phyloP scores from a whole-genome alignment of 1,284 basidiomycete species.

The Trametes polyzona region DNA sequence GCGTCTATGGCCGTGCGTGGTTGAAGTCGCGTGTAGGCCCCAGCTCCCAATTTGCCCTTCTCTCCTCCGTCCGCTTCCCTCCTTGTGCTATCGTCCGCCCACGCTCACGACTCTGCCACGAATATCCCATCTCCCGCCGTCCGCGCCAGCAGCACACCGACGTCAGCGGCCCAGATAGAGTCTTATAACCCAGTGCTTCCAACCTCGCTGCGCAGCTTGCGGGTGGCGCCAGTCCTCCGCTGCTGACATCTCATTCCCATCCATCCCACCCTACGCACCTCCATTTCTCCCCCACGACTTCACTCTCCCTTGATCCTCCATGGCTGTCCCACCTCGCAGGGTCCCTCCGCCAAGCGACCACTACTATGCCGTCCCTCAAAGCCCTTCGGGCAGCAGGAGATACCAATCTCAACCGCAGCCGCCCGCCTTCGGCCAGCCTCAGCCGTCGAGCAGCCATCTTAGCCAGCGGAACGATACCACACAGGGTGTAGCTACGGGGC shows the following conservation, averaged over 20 bases:
- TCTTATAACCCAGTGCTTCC: constrained; percentile 2
- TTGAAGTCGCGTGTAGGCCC: constrained; percentile 15
- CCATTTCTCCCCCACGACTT: not conserved
- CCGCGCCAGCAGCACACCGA: constrained; percentile 3
- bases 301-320: constrained; percentile 24
- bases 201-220: constrained; percentile 8
- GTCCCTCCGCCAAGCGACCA: constrained; percentile 43
- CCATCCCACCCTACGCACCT: not conserved
- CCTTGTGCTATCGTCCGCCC: not conserved
- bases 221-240: constrained; percentile 19
- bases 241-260: constrained; percentile 15
- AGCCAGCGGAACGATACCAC: constrained; percentile 57
- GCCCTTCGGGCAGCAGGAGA: constrained; percentile 33
- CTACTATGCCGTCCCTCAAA: constrained; percentile 55
- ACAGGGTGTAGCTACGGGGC: constrained; percentile 72
- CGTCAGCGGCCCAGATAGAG: constrained; percentile 6
- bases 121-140: constrained; percentile 8
- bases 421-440: constrained; percentile 29
- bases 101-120: constrained; percentile 12
- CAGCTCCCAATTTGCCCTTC: constrained; percentile 1
- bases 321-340: constrained; percentile 43
- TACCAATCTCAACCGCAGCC: constrained; percentile 35
- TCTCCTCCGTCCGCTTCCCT: not conserved
- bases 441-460: constrained; percentile 27
- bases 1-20: constrained; percentile 11